Conservation (phyloP, 176 grass and related monocot genomes). For the Rhynchospora pubera region DNA sequence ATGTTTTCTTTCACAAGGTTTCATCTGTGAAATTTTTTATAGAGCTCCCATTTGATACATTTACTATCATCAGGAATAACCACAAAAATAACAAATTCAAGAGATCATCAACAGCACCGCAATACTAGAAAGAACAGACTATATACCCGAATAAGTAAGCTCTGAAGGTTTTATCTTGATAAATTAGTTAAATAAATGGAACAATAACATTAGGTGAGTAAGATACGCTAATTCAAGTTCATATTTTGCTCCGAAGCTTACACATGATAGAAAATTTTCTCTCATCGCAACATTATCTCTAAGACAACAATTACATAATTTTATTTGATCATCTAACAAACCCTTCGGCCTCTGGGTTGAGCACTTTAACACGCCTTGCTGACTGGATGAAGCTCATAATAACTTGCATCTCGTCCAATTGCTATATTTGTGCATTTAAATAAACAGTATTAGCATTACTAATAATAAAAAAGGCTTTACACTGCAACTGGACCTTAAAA, state of each 20-base stretch:
- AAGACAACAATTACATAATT: neutral
- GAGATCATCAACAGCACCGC: neutral
- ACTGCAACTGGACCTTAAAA: neutral
- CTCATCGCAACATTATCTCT: neutral
- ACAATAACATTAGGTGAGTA: slow-evolving; percentile 17
- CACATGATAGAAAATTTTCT: slow-evolving; percentile 24
- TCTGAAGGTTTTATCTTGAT: slow-evolving; percentile 6
- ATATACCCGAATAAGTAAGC: slow-evolving; percentile 4
- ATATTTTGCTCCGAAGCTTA: slow-evolving; percentile 19
- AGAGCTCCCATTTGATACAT: neutral
- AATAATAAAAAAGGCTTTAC: neutral
- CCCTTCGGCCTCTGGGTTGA: slow-evolving; percentile 4
- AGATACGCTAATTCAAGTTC: slow-evolving; percentile 21
- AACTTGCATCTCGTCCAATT: slow-evolving; percentile 26
- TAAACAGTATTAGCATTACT: neutral
- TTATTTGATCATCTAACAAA: slow-evolving; percentile 16
- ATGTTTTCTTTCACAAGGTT: neutral
- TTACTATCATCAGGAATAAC: neutral
- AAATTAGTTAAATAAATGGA: slow-evolving; percentile 32
- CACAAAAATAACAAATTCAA: neutral
- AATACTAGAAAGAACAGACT: slow-evolving; percentile 2
- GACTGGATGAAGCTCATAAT: slow-evolving; percentile 30
- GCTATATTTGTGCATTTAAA: neutral
- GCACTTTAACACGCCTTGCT: slow-evolving; percentile 21
- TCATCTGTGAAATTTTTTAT: neutral